Conservation (phyloP, 768 basidiomycete species). For the Calocybe cyanea region DNA sequence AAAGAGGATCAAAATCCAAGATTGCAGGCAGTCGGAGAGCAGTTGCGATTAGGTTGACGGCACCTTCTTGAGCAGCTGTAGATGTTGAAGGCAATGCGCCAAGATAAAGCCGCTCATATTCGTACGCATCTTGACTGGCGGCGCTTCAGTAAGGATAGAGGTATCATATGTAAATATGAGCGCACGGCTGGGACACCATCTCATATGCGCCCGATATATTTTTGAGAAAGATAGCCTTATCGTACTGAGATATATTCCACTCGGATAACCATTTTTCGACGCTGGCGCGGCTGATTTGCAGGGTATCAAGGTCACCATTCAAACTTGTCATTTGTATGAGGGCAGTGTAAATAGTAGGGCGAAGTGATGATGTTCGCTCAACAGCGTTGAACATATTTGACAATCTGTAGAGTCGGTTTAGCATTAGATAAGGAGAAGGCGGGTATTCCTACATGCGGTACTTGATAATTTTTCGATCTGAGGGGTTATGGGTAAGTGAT, state of each 20-base stretch:
- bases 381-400: conserved; percentile 81
- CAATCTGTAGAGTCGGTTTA: conserved; percentile 40
- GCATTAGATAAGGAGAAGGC: background rate
- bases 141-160: conserved; percentile 1
- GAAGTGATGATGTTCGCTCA: conserved; percentile 61
- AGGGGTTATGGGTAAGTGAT: conserved; percentile 51
- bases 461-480: conserved; percentile 55
- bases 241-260: conserved; percentile 62
- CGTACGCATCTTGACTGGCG: conserved; percentile 55
- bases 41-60: conserved; percentile 56
- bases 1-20: conserved; percentile 79
- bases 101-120: conserved; percentile 61
- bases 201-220: conserved; percentile 55
- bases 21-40: conserved; percentile 62
- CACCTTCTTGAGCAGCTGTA: conserved; percentile 46
- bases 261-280: conserved; percentile 78
- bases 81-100: conserved; percentile 57
- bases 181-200: conserved; percentile 59
- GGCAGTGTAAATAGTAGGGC: conserved; percentile 57
- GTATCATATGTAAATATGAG: conserved; percentile 9
- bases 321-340: conserved; percentile 57
- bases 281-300: conserved; percentile 55
- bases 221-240: conserved; percentile 66
- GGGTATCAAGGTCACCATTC: conserved; percentile 58
- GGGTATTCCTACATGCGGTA: conserved; percentile 64